Percentiles rank a stretch among this genome's conserved stretches.
Evolutionary conservation across 371 early-diverging fungal genomes (phyloP).

Genomic region (Mortierella sp.): DNA sequence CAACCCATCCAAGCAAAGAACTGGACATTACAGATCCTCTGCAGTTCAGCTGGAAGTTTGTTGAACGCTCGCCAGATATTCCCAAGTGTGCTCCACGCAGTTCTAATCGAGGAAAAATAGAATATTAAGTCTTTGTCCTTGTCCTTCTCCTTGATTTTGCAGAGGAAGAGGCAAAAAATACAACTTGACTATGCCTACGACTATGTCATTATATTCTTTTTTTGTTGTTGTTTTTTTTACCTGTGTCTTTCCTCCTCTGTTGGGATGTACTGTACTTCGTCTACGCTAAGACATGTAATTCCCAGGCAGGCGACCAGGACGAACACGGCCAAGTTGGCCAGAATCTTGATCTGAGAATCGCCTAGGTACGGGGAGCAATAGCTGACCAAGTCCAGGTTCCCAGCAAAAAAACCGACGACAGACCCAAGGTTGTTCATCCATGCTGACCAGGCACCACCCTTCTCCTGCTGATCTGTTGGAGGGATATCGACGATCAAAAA

Average conservation of each 20-base stretch:
- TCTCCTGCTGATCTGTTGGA: slow-evolving; percentile 75
- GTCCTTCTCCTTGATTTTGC: too few relatives aligned
- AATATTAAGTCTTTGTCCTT: neutral
- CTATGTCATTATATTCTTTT: too few relatives aligned
- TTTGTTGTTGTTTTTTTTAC: neutral
- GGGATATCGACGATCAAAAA: slow-evolving; percentile 82
- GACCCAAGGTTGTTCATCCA: slow-evolving; percentile 79
- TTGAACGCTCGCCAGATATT: slow-evolving; percentile 67
- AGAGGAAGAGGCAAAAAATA: too few relatives aligned
- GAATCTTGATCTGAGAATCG: slow-evolving; percentile 69
- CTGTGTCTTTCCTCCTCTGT: slow-evolving; percentile 29
- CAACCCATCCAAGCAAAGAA: slow-evolving; percentile 89
- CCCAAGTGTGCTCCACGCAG: slow-evolving; percentile 59
- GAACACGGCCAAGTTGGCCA: slow-evolving; percentile 70
- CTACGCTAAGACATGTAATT: slow-evolving; percentile 64
- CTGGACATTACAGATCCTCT: slow-evolving; percentile 77
- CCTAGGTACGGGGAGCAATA: slow-evolving; percentile 66
- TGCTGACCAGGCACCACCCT: slow-evolving; percentile 79
- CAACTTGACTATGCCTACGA: too few relatives aligned
- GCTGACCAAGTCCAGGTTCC: slow-evolving; percentile 68
- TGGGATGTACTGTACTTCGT: slow-evolving; percentile 56
- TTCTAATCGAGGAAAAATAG: slow-evolving; percentile 35
- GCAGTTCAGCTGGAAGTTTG: slow-evolving; percentile 67
- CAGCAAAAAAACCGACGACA: slow-evolving; percentile 77
- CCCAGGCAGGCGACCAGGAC: slow-evolving; percentile 61